Base-by-base conservation (phyloP, 2,329 filamentous ascomycete species). In the Fusarium clavum region DNA sequence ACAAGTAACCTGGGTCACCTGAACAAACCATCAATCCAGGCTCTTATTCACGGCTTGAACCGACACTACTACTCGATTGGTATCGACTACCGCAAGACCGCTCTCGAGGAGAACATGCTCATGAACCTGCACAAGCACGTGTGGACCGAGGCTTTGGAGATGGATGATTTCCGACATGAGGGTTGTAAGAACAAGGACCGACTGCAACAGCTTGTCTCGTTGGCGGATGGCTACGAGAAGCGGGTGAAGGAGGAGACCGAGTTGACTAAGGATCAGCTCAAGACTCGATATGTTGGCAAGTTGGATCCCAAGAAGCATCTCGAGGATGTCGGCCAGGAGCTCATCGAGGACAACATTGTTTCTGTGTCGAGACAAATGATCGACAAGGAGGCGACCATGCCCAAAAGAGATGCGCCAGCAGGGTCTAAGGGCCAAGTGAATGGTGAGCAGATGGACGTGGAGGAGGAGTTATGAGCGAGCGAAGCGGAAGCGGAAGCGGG, bases 71-170 rank as follows among this genome's bases (percentile, higher is more conserved):
- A 99, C 87, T 97, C 94, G 76, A 99, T 99, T 79, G 95, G 90
- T 64, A 98, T 99, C 84, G 94, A 98, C 83, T 99, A 99, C 83
- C 88, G 95, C 79, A 99, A 99, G 86, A 97, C 95, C 1, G 95
- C 94, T 2, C 86, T 99, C 53, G 96, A 99, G 81, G 97, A 99
- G 86, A 98, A 97, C 82, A 99, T 99, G 96, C 83, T 99, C 77
- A 99, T 99, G 97, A 99, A 99, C 80, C 85, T 99, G 72, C 96
- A 99, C 88, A 99, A 99, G 87, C 96, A 98, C 75, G 94, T 98
- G 46, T 99, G 96, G 96, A 99, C 97, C 1, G 96, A 99, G 81
- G 96, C 95, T 8, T 82, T 99, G 71, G 90, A 97, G 79, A 98
- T 99, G 94, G 93, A 95, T 66, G 94, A 98, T 81, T 99, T 99